Evolutionary conservation across 2,329 filamentous ascomycete species (phyloP).

Genomic region (Cercospora sp.): DNA sequence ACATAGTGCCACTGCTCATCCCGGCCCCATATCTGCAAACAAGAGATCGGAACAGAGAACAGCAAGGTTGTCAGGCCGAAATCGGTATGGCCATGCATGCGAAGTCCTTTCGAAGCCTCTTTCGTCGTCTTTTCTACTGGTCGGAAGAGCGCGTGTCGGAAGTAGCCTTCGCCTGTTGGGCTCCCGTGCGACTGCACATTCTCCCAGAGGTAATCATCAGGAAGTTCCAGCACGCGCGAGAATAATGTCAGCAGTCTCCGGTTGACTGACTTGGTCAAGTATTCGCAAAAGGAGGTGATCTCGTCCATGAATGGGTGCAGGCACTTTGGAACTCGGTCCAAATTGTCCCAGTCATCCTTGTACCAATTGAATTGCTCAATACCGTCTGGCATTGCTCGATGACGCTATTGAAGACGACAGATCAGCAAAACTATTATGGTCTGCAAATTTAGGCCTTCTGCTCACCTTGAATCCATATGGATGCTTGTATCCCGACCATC

Average conservation of each 20-base stretch:
- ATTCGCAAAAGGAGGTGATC: conserved; percentile 49
- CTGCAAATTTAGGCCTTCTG: background rate
- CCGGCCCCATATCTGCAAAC: conserved; percentile 40
- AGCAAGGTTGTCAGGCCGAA: conserved; percentile 46
- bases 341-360: conserved; percentile 48
- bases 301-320: conserved; percentile 54
- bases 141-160: conserved; percentile 40
- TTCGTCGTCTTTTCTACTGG: conserved; percentile 25
- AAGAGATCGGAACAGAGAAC: conserved; percentile 43
- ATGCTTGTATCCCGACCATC: conserved; percentile 54
- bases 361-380: conserved; percentile 60
- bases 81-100: conserved; percentile 43
- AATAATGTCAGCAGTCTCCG: conserved; percentile 42
- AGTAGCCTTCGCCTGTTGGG: conserved; percentile 49
- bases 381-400: conserved; percentile 48
- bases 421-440: background rate
- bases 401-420: conserved; percentile 33
- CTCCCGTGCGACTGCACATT: conserved; percentile 47
- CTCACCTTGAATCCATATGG: conserved; percentile 39
- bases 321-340: conserved; percentile 49
- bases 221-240: conserved; percentile 48
- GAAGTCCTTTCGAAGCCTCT: conserved; percentile 30
- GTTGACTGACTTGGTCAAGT: conserved; percentile 52
- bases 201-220: conserved; percentile 48
- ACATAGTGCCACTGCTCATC: conserved; percentile 45